phyloP scores from a whole-genome alignment of 176 grass and related monocot genomes.

The Bonia amplexicaulis region DNA sequence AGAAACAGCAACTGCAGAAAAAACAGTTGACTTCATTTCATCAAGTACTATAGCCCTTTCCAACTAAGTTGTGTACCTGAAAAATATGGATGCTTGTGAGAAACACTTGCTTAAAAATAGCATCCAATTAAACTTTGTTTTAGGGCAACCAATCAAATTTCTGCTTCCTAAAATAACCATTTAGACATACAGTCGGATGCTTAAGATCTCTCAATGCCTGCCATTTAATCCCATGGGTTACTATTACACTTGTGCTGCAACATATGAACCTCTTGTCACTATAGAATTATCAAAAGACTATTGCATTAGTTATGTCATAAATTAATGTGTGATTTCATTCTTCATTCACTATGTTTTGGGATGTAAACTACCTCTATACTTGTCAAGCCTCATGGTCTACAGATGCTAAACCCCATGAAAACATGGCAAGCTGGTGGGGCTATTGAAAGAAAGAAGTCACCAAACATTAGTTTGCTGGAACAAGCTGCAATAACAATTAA shows the following conservation, averaged over 20 bases:
- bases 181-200: not conserved
- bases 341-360: not conserved
- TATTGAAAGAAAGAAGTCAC: constrained; percentile 18
- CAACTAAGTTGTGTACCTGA: constrained; percentile 25
- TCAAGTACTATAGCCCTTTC: not conserved
- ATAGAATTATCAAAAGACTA: not conserved
- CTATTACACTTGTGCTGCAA: not conserved
- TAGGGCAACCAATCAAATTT: not conserved
- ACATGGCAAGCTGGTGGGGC: not conserved
- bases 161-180: not conserved
- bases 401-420: not conserved
- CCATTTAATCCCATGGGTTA: not conserved
- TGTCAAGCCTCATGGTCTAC: not conserved
- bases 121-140: not conserved
- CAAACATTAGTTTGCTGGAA: constrained; percentile 17
- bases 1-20: constrained; percentile 58
- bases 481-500: constrained; percentile 6
- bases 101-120: constrained; percentile 23
- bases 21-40: constrained; percentile 44
- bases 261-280: constrained; percentile 1
- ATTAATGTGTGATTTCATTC: not conserved
- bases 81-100: constrained; percentile 26
- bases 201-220: not conserved
- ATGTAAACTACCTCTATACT: not conserved
- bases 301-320: not conserved